These are phyloP conservation scores for Fusarium pseudonygamai DNA, from an alignment of 2,329 filamentous ascomycete species.

Conservation along the genomic window DNA sequence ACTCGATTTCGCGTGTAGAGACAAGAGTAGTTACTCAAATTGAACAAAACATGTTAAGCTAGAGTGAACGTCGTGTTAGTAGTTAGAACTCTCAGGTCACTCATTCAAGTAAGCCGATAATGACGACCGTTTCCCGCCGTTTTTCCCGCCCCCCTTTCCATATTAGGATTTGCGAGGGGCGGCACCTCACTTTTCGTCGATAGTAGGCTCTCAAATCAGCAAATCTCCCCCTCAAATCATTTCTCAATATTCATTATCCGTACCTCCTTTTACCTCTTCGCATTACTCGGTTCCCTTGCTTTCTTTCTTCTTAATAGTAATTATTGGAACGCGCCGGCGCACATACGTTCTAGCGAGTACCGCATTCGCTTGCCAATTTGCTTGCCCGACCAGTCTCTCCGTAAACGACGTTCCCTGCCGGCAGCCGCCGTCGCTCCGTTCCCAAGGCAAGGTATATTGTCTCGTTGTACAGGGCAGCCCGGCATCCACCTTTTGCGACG, in stretches of 20 bases:
- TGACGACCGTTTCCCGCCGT: slow-evolving; percentile 23
- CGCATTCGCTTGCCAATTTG: slow-evolving; percentile 12
- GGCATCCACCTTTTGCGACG: slow-evolving; percentile 21
- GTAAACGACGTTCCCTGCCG: slow-evolving; percentile 28
- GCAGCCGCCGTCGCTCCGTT: slow-evolving; percentile 10
- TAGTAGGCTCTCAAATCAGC: slow-evolving; percentile 28
- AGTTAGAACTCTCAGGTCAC: not conserved
- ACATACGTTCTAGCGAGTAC: slow-evolving; percentile 13
- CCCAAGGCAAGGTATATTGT: slow-evolving; percentile 16
- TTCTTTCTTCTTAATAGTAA: slow-evolving; percentile 12
- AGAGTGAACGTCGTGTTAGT: not conserved
- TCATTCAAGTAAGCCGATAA: slow-evolving; percentile 25
- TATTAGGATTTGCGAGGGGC: slow-evolving; percentile 17
- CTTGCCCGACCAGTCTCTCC: slow-evolving; percentile 23
- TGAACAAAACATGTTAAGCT: not conserved
- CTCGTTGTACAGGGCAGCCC: slow-evolving; percentile 27
- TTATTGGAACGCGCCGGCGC: slow-evolving; percentile 9
- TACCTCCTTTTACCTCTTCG: slow-evolving; percentile 16
- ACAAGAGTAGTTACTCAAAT: not conserved
- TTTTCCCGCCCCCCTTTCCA: slow-evolving; percentile 33
- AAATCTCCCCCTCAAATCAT: slow-evolving; percentile 29
- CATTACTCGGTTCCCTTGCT: slow-evolving; percentile 6
- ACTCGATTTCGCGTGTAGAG: slow-evolving; percentile 8
- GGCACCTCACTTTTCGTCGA: slow-evolving; percentile 22
- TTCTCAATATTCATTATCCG: slow-evolving; percentile 16